Percentiles rank a stretch among this genome's conserved stretches.
Conservation (phyloP, 2,329 filamentous ascomycete species). For the Fusarium sp. region DNA sequence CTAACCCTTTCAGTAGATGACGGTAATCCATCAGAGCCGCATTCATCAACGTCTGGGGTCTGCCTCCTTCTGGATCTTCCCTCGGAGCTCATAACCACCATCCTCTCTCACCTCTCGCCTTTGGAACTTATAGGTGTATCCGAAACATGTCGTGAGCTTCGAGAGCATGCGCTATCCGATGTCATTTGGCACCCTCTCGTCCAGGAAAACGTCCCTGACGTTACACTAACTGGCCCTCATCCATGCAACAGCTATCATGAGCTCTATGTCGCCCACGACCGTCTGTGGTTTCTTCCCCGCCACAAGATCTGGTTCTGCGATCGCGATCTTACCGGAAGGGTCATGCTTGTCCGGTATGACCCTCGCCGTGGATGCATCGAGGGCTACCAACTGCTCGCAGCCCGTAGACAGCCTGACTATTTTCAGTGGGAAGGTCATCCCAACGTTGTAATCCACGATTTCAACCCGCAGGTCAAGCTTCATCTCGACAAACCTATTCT, state of each 20-base stretch:
- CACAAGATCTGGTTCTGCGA: slow-evolving; percentile 91
- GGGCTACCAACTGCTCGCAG: slow-evolving; percentile 80
- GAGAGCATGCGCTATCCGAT: slow-evolving; percentile 72
- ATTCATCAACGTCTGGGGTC: neutral
- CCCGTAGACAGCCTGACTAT: slow-evolving; percentile 65
- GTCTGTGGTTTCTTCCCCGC: slow-evolving; percentile 85
- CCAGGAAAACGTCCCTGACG: slow-evolving; percentile 73
- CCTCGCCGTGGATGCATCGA: slow-evolving; percentile 80
- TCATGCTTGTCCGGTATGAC: slow-evolving; percentile 84
- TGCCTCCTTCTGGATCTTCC: slow-evolving; percentile 69
- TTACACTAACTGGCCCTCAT: slow-evolving; percentile 63
- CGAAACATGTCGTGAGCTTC: slow-evolving; percentile 71
- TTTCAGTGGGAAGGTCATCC: slow-evolving; percentile 74
- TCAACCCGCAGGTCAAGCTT: slow-evolving; percentile 76
- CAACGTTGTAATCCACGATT: slow-evolving; percentile 77
- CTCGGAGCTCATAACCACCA: slow-evolving; percentile 78
- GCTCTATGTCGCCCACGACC: slow-evolving; percentile 80
- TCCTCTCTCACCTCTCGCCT: slow-evolving; percentile 75
- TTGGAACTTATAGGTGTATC: slow-evolving; percentile 71
- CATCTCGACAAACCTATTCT: slow-evolving; percentile 81
- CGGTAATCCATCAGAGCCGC: neutral
- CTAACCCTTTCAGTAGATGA: neutral
- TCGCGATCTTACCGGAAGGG: slow-evolving; percentile 75
- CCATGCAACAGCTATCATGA: slow-evolving; percentile 75
- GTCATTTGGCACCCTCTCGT: slow-evolving; percentile 78